Evolutionary conservation across 139 green algal species (phyloP).

Genomic region (Pleodorina starrii): DNA sequence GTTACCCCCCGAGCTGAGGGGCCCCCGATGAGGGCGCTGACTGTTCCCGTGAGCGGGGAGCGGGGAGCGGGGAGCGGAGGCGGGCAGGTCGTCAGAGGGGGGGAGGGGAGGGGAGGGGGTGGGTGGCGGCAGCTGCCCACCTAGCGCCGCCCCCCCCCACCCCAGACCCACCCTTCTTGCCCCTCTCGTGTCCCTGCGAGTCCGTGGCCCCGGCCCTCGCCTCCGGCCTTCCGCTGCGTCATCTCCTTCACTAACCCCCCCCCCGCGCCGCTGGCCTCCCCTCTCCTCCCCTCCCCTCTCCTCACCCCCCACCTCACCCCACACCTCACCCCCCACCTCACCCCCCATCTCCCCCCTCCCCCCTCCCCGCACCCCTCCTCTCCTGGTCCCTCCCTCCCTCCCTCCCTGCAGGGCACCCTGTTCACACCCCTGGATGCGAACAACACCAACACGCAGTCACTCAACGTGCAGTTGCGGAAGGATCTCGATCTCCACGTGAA

Average conservation of each 20-base stretch:
- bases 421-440: constrained; percentile 76
- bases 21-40: too few species aligned
- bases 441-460: constrained; percentile 76
- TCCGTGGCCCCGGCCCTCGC: background rate
- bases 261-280: too few species aligned
- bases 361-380: background rate
- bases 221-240: background rate
- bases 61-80: background rate
- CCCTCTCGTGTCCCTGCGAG: background rate
- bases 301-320: background rate
- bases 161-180: background rate
- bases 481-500: constrained; percentile 94
- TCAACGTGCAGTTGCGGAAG: constrained; percentile 96
- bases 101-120: background rate
- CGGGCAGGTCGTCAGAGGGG: background rate
- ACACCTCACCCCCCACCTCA: background rate
- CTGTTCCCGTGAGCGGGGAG: too few species aligned
- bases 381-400: background rate
- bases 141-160: background rate
- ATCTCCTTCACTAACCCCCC: background rate
- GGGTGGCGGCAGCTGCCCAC: background rate
- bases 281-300: background rate
- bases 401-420: constrained; percentile 84
- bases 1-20: too few species aligned
- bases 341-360: background rate